Percentiles rank a stretch among this genome's conserved stretches.
Evolutionary conservation across 2,329 filamentous ascomycete genomes (phyloP).

Genomic region (Bipolaris zeicola): DNA sequence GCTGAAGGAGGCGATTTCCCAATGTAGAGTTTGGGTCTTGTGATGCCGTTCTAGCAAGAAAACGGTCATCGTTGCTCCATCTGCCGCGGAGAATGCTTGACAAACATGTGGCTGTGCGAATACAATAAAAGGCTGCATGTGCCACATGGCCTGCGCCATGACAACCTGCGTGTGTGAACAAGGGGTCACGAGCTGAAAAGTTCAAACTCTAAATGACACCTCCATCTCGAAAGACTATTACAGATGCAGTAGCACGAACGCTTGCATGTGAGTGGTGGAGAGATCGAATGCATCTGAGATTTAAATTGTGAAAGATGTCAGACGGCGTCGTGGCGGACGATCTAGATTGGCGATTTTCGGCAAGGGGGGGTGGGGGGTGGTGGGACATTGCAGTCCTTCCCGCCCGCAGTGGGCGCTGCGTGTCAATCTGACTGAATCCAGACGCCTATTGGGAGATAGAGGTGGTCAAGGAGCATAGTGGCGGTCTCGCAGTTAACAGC

Average conservation of each 20-base stretch:
- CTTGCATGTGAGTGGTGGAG: conserved; percentile 8
- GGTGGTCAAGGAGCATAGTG: neutral
- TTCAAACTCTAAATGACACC: conserved; percentile 6
- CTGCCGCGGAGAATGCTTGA: neutral
- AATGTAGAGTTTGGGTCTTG: neutral
- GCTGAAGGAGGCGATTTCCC: neutral
- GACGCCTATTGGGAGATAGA: neutral
- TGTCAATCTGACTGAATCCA: conserved; percentile 1
- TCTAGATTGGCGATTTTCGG: conserved; percentile 19
- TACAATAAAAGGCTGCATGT: neutral
- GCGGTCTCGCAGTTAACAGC: conserved; percentile 6
- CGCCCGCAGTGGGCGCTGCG: conserved; percentile 9
- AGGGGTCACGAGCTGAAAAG: conserved; percentile 27
- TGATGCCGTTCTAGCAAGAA: neutral
- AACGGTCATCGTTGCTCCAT: neutral
- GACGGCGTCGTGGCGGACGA: conserved; percentile 18
- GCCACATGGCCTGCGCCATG: conserved; percentile 12
- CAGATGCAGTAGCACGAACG: conserved; percentile 3
- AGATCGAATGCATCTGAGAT: conserved; percentile 15
- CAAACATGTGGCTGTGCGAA: conserved; percentile 9
- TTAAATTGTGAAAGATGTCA: conserved; percentile 8
- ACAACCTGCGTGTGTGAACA: conserved; percentile 15
- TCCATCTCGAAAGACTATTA: neutral
- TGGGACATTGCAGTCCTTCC: conserved; percentile 9
- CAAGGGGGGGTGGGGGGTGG: conserved; percentile 8